These are phyloP conservation scores for Wickerhamomyces bisporus DNA, from an alignment of 805 yeast species.

Conservation along the genomic window DNA sequence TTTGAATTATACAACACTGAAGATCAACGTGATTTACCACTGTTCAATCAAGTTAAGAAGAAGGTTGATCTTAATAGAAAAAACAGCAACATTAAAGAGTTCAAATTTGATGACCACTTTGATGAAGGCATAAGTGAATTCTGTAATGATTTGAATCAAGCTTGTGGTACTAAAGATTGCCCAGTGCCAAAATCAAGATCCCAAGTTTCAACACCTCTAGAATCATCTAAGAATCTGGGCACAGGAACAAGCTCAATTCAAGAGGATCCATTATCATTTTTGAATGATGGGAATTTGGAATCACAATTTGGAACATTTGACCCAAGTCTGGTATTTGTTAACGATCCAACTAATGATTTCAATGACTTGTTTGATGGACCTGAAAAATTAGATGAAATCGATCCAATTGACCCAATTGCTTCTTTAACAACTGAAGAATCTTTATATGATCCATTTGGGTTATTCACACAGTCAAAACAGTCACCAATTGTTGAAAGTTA, in stretches of 20 bases:
- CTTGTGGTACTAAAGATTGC: constrained; percentile 71
- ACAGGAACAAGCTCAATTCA: constrained; percentile 1
- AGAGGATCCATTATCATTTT: constrained; percentile 42
- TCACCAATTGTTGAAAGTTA: constrained; percentile 10
- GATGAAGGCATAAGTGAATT: constrained; percentile 71
- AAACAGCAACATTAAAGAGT: constrained; percentile 16
- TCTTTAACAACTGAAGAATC: no score
- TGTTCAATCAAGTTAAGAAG: constrained; percentile 12
- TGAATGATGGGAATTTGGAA: constrained; percentile 28
- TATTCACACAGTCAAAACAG: constrained; percentile 11
- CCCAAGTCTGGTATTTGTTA: constrained; percentile 45
- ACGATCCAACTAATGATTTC: constrained; percentile 5
- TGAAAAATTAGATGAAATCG: constrained; percentile 21
- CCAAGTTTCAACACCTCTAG: constrained; percentile 7
- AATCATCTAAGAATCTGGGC: background rate
- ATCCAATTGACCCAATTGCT: constrained; percentile 26
- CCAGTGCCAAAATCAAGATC: constrained; percentile 52
- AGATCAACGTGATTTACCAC: constrained; percentile 19
- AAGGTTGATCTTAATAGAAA: background rate
- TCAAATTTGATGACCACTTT: constrained; percentile 39
- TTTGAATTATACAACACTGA: constrained; percentile 24
- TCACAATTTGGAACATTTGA: constrained; percentile 37
- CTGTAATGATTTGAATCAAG: constrained; percentile 70
- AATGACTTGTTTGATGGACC: constrained; percentile 12
- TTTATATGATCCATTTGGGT: constrained; percentile 49